phyloP scores from a whole-genome alignment of 2,329 filamentous ascomycete species.

The Coniochaeta sp. region DNA sequence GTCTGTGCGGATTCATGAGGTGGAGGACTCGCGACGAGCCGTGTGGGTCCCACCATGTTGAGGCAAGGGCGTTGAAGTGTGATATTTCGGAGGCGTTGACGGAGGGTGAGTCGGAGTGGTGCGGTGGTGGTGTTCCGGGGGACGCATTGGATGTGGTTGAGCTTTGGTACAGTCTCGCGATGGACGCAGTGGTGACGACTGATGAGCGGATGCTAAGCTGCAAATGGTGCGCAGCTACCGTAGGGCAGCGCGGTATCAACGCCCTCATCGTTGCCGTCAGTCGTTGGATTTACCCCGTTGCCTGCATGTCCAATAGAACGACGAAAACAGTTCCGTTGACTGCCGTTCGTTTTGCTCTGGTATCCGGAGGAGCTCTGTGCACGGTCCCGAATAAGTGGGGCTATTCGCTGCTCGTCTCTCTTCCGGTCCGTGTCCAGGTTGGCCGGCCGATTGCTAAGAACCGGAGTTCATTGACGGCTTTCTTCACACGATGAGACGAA shows the following conservation, averaged over 20 bases:
- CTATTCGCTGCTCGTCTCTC: not conserved
- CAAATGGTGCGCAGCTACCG: not conserved
- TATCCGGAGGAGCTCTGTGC: not conserved
- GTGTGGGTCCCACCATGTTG: constrained; percentile 95
- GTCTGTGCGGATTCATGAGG: constrained; percentile 94
- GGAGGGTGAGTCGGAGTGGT: constrained; percentile 46
- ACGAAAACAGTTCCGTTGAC: too few species aligned
- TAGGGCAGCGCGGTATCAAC: not conserved
- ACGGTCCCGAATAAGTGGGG: not conserved
- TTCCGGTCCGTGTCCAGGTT: not conserved
- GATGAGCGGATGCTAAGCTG: not conserved
- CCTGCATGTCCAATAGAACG: too few species aligned
- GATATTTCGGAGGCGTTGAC: constrained; percentile 86
- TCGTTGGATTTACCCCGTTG: too few species aligned
- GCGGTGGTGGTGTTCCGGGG: constrained; percentile 8
- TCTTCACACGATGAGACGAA: too few species aligned
- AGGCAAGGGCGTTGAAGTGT: constrained; percentile 90
- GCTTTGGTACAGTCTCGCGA: not conserved
- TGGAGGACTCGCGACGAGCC: constrained; percentile 88
- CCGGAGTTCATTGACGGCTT: too few species aligned
- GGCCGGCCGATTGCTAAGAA: too few species aligned
- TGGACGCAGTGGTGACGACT: not conserved
- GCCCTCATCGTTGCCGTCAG: not conserved
- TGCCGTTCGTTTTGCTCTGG: not conserved
- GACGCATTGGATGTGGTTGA: not conserved